These are phyloP conservation scores for Ophiobolus disseminans DNA, from an alignment of 2,329 filamentous ascomycete genomes.

Conservation along the genomic window DNA sequence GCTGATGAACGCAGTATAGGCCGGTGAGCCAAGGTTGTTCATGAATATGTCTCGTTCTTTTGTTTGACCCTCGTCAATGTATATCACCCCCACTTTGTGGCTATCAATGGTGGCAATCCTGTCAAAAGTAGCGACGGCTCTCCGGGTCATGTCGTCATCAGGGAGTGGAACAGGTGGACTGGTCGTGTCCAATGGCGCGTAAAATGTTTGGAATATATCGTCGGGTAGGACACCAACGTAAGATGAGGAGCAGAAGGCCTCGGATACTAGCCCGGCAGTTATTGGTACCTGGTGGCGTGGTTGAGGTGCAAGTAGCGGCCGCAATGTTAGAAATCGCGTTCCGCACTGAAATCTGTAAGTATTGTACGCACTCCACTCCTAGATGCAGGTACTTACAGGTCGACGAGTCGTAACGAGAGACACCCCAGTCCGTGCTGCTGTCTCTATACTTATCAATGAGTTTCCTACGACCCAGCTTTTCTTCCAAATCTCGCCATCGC, in stretches of 20 bases:
- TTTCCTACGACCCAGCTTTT: conserved; percentile 77
- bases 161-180: conserved; percentile 78
- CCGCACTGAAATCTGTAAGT: conserved; percentile 43
- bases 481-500: conserved; percentile 70
- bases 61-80: conserved; percentile 86
- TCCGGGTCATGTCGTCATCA: conserved; percentile 70
- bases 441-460: conserved; percentile 76
- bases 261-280: conserved; percentile 48
- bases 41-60: conserved; percentile 83
- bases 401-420: conserved; percentile 75
- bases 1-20: conserved; percentile 85
- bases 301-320: conserved; percentile 45
- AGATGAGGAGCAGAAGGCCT: conserved; percentile 55
- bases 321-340: conserved; percentile 51
- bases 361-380: background rate
- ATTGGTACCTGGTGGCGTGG: conserved; percentile 52
- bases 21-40: conserved; percentile 84
- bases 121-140: conserved; percentile 83
- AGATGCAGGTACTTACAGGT: conserved; percentile 68
- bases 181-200: conserved; percentile 59
- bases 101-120: conserved; percentile 88
- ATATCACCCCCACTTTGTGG: conserved; percentile 94
- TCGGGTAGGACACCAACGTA: conserved; percentile 73
- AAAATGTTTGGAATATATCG: conserved; percentile 73
- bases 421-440: conserved; percentile 70